phyloP scores from a whole-genome alignment of 2,329 filamentous ascomycete species.

The Aspergillus amoenus region DNA sequence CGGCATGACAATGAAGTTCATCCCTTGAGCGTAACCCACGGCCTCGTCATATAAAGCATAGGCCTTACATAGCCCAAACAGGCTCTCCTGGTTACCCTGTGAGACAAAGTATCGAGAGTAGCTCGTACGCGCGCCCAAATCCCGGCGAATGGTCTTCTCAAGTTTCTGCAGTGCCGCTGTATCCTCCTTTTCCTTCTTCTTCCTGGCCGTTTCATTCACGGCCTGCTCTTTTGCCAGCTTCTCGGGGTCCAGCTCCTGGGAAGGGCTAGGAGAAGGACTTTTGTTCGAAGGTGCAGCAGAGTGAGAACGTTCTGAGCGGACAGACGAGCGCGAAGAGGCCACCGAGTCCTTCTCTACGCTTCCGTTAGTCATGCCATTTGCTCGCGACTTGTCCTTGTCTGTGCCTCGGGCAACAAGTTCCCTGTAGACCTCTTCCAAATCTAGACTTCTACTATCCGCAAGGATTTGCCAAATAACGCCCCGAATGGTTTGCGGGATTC shows the following conservation, averaged over 20 bases:
- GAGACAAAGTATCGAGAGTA: constrained; percentile 95
- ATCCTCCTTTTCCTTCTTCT: constrained; percentile 78
- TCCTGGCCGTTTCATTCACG: constrained; percentile 64
- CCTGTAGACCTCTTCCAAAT: constrained; percentile 81
- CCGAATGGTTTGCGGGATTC: constrained; percentile 90
- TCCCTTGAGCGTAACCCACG: constrained; percentile 95
- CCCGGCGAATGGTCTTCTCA: constrained; percentile 87
- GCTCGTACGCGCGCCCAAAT: constrained; percentile 88
- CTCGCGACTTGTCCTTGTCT: constrained; percentile 69
- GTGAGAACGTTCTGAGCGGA: constrained; percentile 74
- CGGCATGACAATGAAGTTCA: constrained; percentile 98
- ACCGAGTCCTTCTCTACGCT: constrained; percentile 63
- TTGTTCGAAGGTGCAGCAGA: constrained; percentile 58
- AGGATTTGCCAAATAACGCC: constrained; percentile 99
- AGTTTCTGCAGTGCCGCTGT: constrained; percentile 71
- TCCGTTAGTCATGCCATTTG: constrained; percentile 53
- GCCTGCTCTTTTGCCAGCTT: constrained; percentile 65
- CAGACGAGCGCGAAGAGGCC: constrained; percentile 73
- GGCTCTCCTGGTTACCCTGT: constrained; percentile 84
- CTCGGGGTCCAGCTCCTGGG: constrained; percentile 63
- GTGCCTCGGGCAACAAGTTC: constrained; percentile 78
- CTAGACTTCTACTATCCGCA: constrained; percentile 90
- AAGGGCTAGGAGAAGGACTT: constrained; percentile 55
- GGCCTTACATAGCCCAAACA: constrained; percentile 95
- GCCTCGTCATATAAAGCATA: constrained; percentile 93